Conservation (phyloP, 1,139 yeast genomes). For the Hemisphaericaspora lyxosophila region DNA sequence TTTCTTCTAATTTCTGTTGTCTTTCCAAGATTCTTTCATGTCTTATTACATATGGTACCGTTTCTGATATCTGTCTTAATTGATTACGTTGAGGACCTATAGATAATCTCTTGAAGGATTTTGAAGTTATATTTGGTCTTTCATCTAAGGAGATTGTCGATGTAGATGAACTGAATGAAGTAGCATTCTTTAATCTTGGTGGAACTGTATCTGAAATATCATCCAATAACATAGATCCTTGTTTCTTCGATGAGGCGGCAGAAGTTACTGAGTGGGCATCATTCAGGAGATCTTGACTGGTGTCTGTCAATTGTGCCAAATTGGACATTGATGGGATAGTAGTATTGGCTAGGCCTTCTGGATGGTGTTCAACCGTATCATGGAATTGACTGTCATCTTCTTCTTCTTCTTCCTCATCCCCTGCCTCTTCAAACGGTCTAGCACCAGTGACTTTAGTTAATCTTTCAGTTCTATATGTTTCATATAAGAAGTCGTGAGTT, state of each 20-base stretch:
- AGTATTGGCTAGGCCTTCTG: slow-evolving; percentile 12
- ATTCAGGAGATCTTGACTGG: slow-evolving; percentile 11
- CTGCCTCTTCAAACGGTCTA: slow-evolving; percentile 27
- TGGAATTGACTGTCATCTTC: slow-evolving; percentile 24
- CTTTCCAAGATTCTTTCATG: slow-evolving; percentile 74
- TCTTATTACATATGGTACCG: slow-evolving; percentile 75
- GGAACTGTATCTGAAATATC: slow-evolving; percentile 28
- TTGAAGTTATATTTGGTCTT: slow-evolving; percentile 9
- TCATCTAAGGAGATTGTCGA: slow-evolving; percentile 20
- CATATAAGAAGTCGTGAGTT: slow-evolving; percentile 90
- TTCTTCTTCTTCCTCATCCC: slow-evolving; percentile 22
- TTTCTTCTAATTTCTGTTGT: slow-evolving; percentile 73
- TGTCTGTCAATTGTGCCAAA: slow-evolving; percentile 54
- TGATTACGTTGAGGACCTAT: slow-evolving; percentile 64
- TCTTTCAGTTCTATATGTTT: slow-evolving; percentile 88
- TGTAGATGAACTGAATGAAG: slow-evolving; percentile 32
- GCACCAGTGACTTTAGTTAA: slow-evolving; percentile 50
- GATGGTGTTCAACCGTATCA: slow-evolving; percentile 29
- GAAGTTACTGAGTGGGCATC: slow-evolving; percentile 25
- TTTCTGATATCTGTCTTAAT: slow-evolving; percentile 73
- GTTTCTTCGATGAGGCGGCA: slow-evolving; percentile 24
- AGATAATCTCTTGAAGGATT: slow-evolving; percentile 57
- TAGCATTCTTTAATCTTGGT: slow-evolving; percentile 30
- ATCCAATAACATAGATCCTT: slow-evolving; percentile 39
- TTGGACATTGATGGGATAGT: slow-evolving; percentile 64